Conservation (phyloP, 192 early-diverging fungal species). For the Entomortierella beljakovae region DNA sequence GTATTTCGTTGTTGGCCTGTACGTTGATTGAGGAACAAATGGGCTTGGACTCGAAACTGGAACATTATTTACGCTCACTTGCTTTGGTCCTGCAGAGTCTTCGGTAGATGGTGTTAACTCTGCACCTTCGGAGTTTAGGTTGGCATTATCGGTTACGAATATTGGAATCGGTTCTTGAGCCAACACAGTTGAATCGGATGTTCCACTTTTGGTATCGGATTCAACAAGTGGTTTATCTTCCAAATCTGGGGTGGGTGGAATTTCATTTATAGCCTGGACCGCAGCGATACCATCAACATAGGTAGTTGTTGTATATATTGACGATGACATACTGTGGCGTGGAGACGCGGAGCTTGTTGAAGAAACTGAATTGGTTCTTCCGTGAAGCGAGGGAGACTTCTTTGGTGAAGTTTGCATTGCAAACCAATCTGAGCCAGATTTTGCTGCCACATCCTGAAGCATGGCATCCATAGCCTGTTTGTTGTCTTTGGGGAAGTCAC, state of each 20-base stretch:
- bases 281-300: constrained; percentile 41
- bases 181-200: background rate
- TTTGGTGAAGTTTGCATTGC: constrained; percentile 18
- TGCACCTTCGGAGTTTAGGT: background rate
- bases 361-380: constrained; percentile 10
- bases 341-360: constrained; percentile 19
- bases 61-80: background rate
- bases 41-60: constrained; percentile 14
- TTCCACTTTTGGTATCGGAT: background rate
- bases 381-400: constrained; percentile 2
- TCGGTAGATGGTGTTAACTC: background rate
- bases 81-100: background rate
- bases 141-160: constrained; percentile 5
- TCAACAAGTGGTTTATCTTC: constrained; percentile 13
- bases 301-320: constrained; percentile 25
- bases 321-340: constrained; percentile 36
- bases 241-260: constrained; percentile 44
- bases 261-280: constrained; percentile 41
- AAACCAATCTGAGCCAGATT: constrained; percentile 48
- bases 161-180: constrained; percentile 21
- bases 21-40: constrained; percentile 34
- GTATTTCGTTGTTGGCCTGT: constrained; percentile 35
- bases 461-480: constrained; percentile 49
- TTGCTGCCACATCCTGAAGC: constrained; percentile 34
- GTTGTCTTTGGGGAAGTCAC: constrained; percentile 47